Evolutionary conservation across 129 eudicot genomes (phyloP).

Genomic region (Calendula officinalis): DNA sequence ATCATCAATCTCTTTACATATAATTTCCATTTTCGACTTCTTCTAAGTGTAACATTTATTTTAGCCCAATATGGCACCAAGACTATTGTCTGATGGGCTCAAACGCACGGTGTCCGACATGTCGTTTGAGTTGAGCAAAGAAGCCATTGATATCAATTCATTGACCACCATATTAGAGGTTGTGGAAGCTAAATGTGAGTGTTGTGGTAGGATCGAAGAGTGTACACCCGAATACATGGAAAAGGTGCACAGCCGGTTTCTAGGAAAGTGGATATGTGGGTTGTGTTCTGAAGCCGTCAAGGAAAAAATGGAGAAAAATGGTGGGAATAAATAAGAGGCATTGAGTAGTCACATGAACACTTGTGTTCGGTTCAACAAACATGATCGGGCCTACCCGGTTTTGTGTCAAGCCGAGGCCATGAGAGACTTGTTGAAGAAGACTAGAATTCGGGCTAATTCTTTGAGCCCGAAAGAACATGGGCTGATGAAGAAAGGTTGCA

Average conservation of each 20-base stretch:
- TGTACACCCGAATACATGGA: conserved; percentile 69
- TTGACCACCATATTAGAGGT: conserved; percentile 58
- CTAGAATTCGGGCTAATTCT: conserved; percentile 52
- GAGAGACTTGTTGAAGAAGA: conserved; percentile 71
- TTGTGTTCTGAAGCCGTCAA: conserved; percentile 78
- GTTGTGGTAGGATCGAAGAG: conserved; percentile 81
- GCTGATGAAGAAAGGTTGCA: conserved; percentile 46
- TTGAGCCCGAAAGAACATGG: conserved; percentile 50
- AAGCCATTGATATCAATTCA: conserved; percentile 15
- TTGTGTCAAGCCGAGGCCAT: conserved; percentile 72
- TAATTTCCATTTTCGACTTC: conserved; percentile 7
- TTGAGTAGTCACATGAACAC: conserved; percentile 63
- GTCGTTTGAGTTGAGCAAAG: conserved; percentile 56
- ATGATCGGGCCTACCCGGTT: conserved; percentile 72
- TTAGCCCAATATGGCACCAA: conserved; percentile 47
- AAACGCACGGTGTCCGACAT: conserved; percentile 64
- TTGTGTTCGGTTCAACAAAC: conserved; percentile 65
- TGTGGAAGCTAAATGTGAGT: conserved; percentile 70
- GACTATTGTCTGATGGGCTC: conserved; percentile 50
- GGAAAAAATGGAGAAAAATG: conserved; percentile 66
- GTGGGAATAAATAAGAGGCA: conserved; percentile 66
- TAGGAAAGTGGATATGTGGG: conserved; percentile 78
- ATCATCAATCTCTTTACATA: conserved; percentile 21
- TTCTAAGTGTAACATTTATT: not conserved
- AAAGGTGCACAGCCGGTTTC: conserved; percentile 44